These are phyloP conservation scores for Rhodocollybia butyracea DNA, from an alignment of 768 basidiomycete genomes.

Conservation along the genomic window DNA sequence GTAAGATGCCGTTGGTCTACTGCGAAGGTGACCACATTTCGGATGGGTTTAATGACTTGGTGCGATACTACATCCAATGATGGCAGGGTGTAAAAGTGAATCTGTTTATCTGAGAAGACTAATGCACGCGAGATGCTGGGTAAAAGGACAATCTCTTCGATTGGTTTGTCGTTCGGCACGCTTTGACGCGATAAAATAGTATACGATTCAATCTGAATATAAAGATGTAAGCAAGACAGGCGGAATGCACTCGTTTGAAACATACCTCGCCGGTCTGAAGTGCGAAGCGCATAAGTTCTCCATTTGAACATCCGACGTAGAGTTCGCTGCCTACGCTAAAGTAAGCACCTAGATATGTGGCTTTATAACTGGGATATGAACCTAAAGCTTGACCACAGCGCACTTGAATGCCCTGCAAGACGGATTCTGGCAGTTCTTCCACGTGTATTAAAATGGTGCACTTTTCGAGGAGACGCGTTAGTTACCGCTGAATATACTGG, in stretches of 20 bases:
- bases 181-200: constrained; percentile 65
- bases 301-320: constrained; percentile 83
- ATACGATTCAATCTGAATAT: constrained; percentile 54
- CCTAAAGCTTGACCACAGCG: constrained; percentile 61
- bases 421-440: constrained; percentile 5
- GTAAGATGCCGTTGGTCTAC: constrained; percentile 75
- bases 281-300: constrained; percentile 77
- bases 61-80: constrained; percentile 73
- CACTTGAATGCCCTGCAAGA: constrained; percentile 22
- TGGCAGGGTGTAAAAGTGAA: constrained; percentile 81
- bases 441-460: constrained; percentile 6
- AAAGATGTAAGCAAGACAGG: constrained; percentile 1
- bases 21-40: constrained; percentile 76
- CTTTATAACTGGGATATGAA: constrained; percentile 20
- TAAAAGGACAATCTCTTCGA: constrained; percentile 79
- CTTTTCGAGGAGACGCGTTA: constrained; percentile 7
- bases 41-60: constrained; percentile 68
- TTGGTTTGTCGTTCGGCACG: constrained; percentile 62
- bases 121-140: constrained; percentile 73
- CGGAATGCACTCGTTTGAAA: background rate
- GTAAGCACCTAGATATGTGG: background rate
- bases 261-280: constrained; percentile 54
- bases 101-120: constrained; percentile 68
- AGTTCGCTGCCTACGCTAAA: constrained; percentile 66
- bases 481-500: constrained; percentile 21